Conservation (phyloP, 1,284 basidiomycete genomes). For the Puccinia triticina region DNA sequence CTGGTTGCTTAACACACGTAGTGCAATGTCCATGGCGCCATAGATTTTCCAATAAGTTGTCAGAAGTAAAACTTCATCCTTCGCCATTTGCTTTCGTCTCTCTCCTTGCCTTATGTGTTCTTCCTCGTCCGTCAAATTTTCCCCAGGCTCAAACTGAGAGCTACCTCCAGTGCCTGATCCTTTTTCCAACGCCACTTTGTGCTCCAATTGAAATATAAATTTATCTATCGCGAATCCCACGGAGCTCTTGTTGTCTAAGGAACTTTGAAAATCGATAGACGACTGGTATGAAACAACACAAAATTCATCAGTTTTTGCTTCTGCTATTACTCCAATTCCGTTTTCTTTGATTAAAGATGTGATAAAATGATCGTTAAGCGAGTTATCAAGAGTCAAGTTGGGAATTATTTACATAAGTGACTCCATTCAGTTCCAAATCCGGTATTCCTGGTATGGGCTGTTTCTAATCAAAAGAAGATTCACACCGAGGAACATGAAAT, state of each 20-base stretch:
- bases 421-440: constrained; percentile 14
- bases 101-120: neutral
- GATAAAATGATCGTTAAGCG: neutral
- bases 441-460: constrained; percentile 17
- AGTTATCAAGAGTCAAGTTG: neutral
- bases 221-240: constrained; percentile 30
- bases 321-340: no score
- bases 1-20: constrained; percentile 15
- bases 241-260: constrained; percentile 6
- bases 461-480: neutral
- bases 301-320: neutral
- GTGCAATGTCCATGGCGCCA: constrained; percentile 30
- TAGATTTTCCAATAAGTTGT: constrained; percentile 36
- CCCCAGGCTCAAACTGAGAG: neutral
- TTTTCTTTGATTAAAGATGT: neutral
- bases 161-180: neutral
- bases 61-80: neutral
- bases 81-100: neutral
- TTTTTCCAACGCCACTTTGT: neutral
- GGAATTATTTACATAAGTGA: constrained; percentile 6
- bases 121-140: neutral
- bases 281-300: neutral
- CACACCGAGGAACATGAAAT: neutral
- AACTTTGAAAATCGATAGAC: constrained; percentile 23
- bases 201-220: constrained; percentile 24